Percentiles rank a stretch among this genome's conserved stretches.
Conservation (phyloP, 2,329 filamentous ascomycete species). For the Neurospora sp. region DNA sequence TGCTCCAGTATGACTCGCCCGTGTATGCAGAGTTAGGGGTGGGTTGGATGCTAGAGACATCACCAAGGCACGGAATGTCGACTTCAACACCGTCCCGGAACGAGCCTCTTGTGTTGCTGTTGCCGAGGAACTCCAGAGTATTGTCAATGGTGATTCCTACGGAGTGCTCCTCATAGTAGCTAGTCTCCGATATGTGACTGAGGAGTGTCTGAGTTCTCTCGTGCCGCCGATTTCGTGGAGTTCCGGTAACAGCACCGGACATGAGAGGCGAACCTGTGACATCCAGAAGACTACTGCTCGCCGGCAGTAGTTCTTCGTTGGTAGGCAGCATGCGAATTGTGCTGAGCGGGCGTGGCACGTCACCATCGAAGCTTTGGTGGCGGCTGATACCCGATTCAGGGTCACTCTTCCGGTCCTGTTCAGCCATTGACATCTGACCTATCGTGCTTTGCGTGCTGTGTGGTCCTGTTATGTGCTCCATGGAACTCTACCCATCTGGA, state of each 20-base stretch:
- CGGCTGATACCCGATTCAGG: constrained; percentile 3
- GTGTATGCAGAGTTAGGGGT: constrained; percentile 17
- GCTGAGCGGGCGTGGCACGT: constrained; percentile 1
- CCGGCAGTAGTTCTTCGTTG: neutral
- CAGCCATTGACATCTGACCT: neutral
- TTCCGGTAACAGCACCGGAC: neutral
- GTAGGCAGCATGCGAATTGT: constrained; percentile 6
- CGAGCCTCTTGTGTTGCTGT: constrained; percentile 12
- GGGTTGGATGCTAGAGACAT: constrained; percentile 15
- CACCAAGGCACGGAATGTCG: constrained; percentile 18
- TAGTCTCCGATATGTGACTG: constrained; percentile 17
- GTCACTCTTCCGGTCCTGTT: constrained; percentile 3
- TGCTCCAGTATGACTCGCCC: neutral
- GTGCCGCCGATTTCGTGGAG: constrained; percentile 1
- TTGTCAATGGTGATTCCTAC: constrained; percentile 7
- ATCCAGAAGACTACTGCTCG: neutral
- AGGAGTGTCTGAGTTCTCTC: constrained; percentile 9
- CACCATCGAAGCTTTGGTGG: neutral
- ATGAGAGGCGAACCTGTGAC: neutral
- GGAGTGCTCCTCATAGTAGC: constrained; percentile 16
- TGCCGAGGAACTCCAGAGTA: constrained; percentile 12
- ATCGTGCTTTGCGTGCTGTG: neutral
- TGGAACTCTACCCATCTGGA: neutral
- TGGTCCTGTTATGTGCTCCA: neutral
- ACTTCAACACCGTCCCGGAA: constrained; percentile 22